Base-by-base conservation (phyloP, 768 basidiomycete genomes). In the Clitopilus passeckerianus region DNA sequence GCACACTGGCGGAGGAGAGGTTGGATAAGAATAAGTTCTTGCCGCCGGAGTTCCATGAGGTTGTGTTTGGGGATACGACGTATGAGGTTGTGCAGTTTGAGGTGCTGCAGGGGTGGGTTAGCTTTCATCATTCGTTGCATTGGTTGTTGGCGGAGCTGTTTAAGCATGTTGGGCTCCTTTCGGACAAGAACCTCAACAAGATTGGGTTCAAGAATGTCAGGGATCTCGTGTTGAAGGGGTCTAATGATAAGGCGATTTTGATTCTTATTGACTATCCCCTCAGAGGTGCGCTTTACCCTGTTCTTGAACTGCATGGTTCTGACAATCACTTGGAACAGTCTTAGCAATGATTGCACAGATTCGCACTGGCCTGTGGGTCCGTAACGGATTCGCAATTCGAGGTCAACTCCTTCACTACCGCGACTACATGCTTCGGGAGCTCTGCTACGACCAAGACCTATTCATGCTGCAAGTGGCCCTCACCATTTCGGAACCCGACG, bases 331-430 rank as follows among this genome's bases (percentile, higher is more conserved):
- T 30, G n/a, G 5, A 58, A 9, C 22, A 95, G 93, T 93, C 6
- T 77, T 95, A 24, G 84, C 88, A 1, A 93, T 95, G 87, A 87
- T 96, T 50, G 94, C 95, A 0, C 97, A 98, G 70, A 93, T 98
- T 55, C 86, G 95, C 23, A 90, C 93, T 0, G 95, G 95, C 0
- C 80, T 98, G 4, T 99, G 97, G 97, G 95, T 97, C 7, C 90
- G 96, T 57, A 99, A 99, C 65, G 97, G 97, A 3, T 92, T 95
- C 67, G 90, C 90, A 15, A 95, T 98, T 64, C 89, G 96, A 1
- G 94, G 95, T 0, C 97, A 98, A 70, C 79, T 95, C 4, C 82
- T 95, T 56, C 96, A 98, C 70, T 99, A 99, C 70, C 89, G 95
- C 24, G 96, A 98, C 70, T 94, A 93, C 72, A 90, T 91, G 83